Percentiles rank a stretch among this genome's conserved stretches.
These are phyloP conservation scores for Cutaneotrichosporon curvatum DNA, from an alignment of 1,284 basidiomycete species.

Conservation along the genomic window DNA sequence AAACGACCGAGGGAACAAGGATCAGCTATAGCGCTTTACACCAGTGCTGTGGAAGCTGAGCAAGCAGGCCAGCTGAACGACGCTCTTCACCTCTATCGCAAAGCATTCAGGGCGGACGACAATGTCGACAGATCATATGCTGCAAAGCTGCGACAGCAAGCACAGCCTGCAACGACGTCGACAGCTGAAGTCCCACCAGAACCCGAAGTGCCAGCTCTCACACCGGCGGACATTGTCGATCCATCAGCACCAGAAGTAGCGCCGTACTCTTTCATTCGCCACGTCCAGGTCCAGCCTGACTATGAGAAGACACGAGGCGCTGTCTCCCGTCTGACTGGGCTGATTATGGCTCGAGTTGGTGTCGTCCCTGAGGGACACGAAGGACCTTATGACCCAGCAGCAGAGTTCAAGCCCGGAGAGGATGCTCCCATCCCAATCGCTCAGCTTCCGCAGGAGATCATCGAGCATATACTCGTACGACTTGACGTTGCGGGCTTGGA, in stretches of 20 bases:
- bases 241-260: conserved; percentile 25
- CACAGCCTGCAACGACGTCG: too few relatives aligned
- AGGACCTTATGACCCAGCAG: not conserved
- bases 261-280: conserved; percentile 39
- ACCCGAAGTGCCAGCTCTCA: not conserved
- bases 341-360: conserved; percentile 2
- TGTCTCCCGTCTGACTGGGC: conserved; percentile 4
- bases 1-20: not conserved
- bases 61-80: conserved; percentile 65
- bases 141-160: conserved; percentile 2
- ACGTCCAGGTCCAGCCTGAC: conserved; percentile 40
- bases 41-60: conserved; percentile 63
- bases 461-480: conserved; percentile 57
- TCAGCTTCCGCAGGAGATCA: conserved; percentile 64
- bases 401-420: conserved; percentile 62
- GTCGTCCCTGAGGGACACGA: not conserved
- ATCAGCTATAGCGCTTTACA: conserved; percentile 60
- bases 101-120: conserved; percentile 65
- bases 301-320: conserved; percentile 23
- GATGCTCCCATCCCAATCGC: conserved; percentile 54
- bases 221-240: conserved; percentile 30
- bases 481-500: conserved; percentile 62
- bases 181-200: too few relatives aligned
- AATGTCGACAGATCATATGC: conserved; percentile 33
- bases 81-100: conserved; percentile 65